Percentiles rank a stretch among this genome's conserved stretches.
These are phyloP conservation scores for Penicillium samsonianum DNA, from an alignment of 495 filamentous ascomycete species.

Conservation along the genomic window DNA sequence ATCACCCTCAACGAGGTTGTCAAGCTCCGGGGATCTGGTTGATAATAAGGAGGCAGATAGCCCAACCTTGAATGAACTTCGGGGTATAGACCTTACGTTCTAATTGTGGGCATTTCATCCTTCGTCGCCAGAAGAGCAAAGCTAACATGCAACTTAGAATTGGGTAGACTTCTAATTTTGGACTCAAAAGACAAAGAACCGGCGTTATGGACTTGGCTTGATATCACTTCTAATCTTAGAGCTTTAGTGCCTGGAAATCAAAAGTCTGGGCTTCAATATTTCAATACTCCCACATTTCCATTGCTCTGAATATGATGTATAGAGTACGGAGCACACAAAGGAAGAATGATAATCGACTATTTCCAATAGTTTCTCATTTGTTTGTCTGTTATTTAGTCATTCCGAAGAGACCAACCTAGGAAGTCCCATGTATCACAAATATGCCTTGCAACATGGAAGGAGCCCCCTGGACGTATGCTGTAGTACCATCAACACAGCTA, in stretches of 20 bases:
- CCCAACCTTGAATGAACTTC: neutral
- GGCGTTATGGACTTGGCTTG: neutral
- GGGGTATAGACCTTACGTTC: neutral
- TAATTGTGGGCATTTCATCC: neutral
- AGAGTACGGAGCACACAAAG: neutral
- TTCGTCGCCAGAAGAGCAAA: neutral
- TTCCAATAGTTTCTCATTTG: neutral
- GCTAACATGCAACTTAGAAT: neutral
- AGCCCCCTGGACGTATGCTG: neutral
- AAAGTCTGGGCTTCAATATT: neutral
- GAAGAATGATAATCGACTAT: neutral
- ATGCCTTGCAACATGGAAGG: neutral
- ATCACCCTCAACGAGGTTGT: no score
- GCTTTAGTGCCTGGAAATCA: neutral
- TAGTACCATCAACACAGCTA: neutral
- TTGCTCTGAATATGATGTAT: neutral
- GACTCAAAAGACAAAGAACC: neutral
- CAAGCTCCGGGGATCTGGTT: neutral
- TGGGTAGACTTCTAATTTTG: neutral
- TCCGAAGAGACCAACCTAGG: neutral
- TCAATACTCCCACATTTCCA: neutral
- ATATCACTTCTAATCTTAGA: neutral
- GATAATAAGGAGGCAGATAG: neutral
- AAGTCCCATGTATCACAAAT: constrained; percentile 3
- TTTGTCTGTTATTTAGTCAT: neutral